These are phyloP conservation scores for Eruca vesicaria DNA, from an alignment of 441 rosid genomes.

Conservation along the genomic window DNA sequence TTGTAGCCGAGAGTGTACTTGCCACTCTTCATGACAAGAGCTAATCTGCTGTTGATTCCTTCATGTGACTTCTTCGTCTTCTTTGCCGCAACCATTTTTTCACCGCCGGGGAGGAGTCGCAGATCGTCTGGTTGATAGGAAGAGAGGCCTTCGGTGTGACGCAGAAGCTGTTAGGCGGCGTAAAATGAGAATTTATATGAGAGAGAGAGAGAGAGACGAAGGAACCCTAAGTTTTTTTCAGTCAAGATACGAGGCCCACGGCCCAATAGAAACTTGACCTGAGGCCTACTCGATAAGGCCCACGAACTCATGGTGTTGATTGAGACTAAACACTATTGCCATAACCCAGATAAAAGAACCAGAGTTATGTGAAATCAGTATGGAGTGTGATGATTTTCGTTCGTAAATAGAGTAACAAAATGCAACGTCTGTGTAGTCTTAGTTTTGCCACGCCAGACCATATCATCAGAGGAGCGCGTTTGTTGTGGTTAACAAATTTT, in stretches of 20 bases:
- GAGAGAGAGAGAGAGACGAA: constrained; percentile 19
- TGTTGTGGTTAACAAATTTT: constrained; percentile 54
- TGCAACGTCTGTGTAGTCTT: constrained; percentile 42
- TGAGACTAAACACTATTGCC: constrained; percentile 2
- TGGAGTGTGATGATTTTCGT: constrained; percentile 48
- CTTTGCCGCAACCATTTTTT: constrained; percentile 35
- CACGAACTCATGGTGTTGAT: constrained; percentile 22
- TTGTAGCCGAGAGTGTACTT: constrained; percentile 68
- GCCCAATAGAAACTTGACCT: background rate
- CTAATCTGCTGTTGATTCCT: constrained; percentile 78
- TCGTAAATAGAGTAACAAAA: constrained; percentile 40
- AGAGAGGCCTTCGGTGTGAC: background rate
- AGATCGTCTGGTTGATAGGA: constrained; percentile 12
- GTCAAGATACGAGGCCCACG: background rate
- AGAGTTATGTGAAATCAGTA: constrained; percentile 37
- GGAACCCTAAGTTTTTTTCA: constrained; percentile 6
- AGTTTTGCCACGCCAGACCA: constrained; percentile 35
- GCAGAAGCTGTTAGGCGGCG: constrained; percentile 6
- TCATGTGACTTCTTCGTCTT: constrained; percentile 91
- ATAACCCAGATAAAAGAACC: constrained; percentile 26
- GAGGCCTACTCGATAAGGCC: background rate
- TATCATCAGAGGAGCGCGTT: constrained; percentile 45
- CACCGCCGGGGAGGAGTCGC: constrained; percentile 16
- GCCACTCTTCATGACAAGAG: constrained; percentile 78
- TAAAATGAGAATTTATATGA: constrained; percentile 4